phyloP scores from a whole-genome alignment of 305 asterid genomes.

The Fraxinus xanthoxyloides region DNA sequence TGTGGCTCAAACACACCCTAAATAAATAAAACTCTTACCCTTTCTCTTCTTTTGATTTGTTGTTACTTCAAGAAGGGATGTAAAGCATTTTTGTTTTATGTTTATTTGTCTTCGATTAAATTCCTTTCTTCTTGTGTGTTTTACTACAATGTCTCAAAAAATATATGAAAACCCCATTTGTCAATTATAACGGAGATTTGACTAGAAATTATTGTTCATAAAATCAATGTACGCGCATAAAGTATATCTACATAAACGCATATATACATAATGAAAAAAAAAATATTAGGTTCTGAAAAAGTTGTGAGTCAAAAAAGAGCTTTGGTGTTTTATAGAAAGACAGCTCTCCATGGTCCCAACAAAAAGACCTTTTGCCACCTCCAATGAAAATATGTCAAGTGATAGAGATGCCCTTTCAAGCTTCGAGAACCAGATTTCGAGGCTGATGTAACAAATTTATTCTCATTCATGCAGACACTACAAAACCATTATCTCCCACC shows the following conservation, averaged over 20 bases:
- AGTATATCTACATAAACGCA: neutral
- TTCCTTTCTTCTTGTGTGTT: neutral
- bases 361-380: neutral
- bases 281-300: too few species aligned
- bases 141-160: too few species aligned
- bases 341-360: neutral
- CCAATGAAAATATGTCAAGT: neutral
- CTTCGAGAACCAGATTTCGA: neutral
- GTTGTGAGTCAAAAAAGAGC: neutral
- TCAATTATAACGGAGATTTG: too few species aligned
- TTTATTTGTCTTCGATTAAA: neutral
- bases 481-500: too few species aligned
- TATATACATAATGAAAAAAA: neutral
- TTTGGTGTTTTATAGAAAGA: neutral
- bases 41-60: neutral
- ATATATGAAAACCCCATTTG: too few species aligned
- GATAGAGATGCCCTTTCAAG: neutral
- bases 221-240: neutral
- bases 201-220: neutral
- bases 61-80: neutral
- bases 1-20: too few species aligned
- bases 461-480: neutral
- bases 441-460: neutral
- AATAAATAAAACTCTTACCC: neutral
- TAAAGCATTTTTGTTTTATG: neutral